Evolutionary conservation across 495 filamentous ascomycete genomes (phyloP), one percentile per base, ranked within the genome.

Genomic region (Aspergillus sclerotioniger): DNA sequence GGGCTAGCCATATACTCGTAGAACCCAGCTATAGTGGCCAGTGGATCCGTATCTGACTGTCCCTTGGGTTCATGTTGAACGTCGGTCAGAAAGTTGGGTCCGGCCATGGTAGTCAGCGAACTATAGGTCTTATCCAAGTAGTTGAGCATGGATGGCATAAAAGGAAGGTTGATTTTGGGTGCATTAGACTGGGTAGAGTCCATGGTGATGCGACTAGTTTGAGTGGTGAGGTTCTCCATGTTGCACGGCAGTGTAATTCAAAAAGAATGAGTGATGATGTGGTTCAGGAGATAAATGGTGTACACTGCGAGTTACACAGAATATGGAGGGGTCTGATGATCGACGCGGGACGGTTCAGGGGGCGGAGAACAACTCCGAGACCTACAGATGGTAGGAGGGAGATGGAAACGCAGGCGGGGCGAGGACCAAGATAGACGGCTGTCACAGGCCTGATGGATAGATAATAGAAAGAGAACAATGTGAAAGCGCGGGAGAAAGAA

Each of bases 1-100:
- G 78, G 60, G 44, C 82, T 84, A 3, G 81, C 82, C 83, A 89
- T 87, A 63, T 87, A 88, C 1, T 63, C 66, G 6, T 82, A 67
- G 56, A 89, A 86, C 43, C 68, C 72, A 57, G 77, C 67, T 56
- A 87, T 69, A 16, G 73, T 74, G 7, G 53, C 63, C 33, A 76
- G 63, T 29, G 62, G 62, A 16, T 73, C 60, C 2, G 29, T 16
- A 19, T 3, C 13, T n/a, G 31, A 21, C 21, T 41, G n/a, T 3
- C 1, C 15, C 9, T 47, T n/a, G 8, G 51, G 17, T 13, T 70
- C 71, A 29, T 59, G 64, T 41, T 72, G 68, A 16, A 73, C 56
- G n/a, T 64, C 62, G 2, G 57, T 51, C 15, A 71, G 50, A 25
- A 75, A 74, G 1, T 62, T 56, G 13, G 50, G 29, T 16, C 58